Evolutionary conservation across 805 yeast genomes (phyloP), one percentile per base, ranked within the genome.

Genomic region (Sugiyamaella qingdaonensis): DNA sequence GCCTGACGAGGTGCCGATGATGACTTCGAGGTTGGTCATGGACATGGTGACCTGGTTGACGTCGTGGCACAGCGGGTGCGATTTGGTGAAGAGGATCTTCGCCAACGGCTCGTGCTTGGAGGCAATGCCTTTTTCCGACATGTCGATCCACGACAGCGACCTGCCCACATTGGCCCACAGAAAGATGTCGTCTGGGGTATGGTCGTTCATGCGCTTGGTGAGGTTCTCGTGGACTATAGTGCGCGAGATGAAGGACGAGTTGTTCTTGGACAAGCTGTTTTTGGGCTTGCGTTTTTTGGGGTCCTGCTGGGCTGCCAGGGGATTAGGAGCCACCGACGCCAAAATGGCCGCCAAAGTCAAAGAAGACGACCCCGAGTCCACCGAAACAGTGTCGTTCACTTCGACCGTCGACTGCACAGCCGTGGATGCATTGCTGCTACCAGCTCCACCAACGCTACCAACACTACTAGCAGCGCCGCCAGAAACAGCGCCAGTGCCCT

Each of bases 1-100:
- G n/a, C 92, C 89, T 1, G 82, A 69, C 16, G 84, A 78, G 56
- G 82, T 77, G 0, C 92, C 94, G 16, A 84, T 57, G 1, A 81
- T 68, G 5, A 83, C 71, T 49, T 82, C 82, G 7, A 85, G 53
- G 43, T 67, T 68, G 32, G 59, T 59, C 21, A 62, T 48, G 24
- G 68, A 54, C 36, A 58, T 57, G 2, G 74, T 69, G 32, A 55
- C 48, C 21, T 37, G 51, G 58, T 73, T 73, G 14, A 73, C 58
- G 51, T 67, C 71, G 48, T 70, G 75, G 53, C 71, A 68, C 24
- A 72, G 56, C 8, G 75, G 74, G 61, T 71, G 71, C 11, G 73
- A 69, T 54, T 65, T 64, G 10, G 74, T 63, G 55, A 72, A 65
- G 49, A 72, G 59, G 35, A 74, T 56, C 60, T 71, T 70, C 35